Conservation (phyloP, 768 basidiomycete genomes). For the Pulveroboletus frians region DNA sequence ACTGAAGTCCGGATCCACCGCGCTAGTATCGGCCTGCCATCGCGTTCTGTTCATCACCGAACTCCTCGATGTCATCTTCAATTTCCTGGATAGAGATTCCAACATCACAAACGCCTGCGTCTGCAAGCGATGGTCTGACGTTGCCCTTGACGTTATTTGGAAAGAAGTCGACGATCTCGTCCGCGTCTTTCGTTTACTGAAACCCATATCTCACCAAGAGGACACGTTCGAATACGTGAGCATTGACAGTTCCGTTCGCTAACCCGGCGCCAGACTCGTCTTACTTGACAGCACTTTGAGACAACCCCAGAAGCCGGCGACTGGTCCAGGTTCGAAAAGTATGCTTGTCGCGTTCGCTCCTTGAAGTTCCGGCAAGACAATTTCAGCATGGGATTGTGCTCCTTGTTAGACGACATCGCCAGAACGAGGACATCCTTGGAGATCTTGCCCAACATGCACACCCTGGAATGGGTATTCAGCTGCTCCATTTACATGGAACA, state of each 20-base stretch:
- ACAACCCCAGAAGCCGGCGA: conserved; percentile 40
- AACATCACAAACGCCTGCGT: conserved; percentile 47
- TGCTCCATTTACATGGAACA: conserved; percentile 27
- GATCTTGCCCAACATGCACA: conserved; percentile 51
- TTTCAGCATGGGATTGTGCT: conserved; percentile 12
- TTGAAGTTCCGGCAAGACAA: conserved; percentile 22
- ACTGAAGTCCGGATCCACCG: background rate
- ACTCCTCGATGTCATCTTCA: conserved; percentile 53
- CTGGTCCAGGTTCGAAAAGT: conserved; percentile 54
- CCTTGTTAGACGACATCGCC: conserved; percentile 46
- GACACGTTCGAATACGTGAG: conserved; percentile 21
- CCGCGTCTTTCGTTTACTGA: conserved; percentile 45
- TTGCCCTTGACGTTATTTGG: conserved; percentile 58
- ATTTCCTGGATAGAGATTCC: conserved; percentile 36
- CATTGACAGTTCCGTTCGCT: background rate
- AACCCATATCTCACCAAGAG: conserved; percentile 34
- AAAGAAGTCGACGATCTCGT: conserved; percentile 43
- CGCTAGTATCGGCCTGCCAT: background rate
- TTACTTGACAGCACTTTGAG: conserved; percentile 35
- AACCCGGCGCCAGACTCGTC: background rate
- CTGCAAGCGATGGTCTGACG: conserved; percentile 55
- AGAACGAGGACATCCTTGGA: conserved; percentile 48
- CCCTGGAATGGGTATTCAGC: conserved; percentile 43
- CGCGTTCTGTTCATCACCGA: conserved; percentile 53
- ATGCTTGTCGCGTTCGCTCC: conserved; percentile 45